A percentile compares a stretch with the other conserved stretches of the same genome.
Evolutionary conservation across 345 rosid species (phyloP).

Genomic region (Pugionium dolabratum): DNA sequence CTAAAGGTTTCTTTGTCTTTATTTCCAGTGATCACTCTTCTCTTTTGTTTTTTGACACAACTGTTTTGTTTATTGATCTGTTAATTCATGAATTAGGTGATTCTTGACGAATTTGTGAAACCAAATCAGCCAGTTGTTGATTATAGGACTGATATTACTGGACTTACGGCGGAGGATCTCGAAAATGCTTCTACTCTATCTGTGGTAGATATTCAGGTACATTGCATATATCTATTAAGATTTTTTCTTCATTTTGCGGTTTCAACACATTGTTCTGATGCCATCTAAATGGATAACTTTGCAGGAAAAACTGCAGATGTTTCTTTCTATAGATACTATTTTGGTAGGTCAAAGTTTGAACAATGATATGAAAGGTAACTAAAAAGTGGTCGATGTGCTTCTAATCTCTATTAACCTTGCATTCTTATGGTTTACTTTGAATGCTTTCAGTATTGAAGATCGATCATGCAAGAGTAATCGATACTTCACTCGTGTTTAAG

Average conservation of each 20-base stretch:
- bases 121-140: conserved; percentile 65
- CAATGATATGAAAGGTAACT: conserved; percentile 74
- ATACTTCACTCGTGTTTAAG: conserved; percentile 74
- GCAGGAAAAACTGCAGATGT: conserved; percentile 67
- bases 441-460: conserved; percentile 65
- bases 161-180: conserved; percentile 68
- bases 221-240: not conserved
- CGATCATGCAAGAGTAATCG: conserved; percentile 83
- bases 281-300: not conserved
- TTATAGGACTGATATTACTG: conserved; percentile 78
- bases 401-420: not conserved
- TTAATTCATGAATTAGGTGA: conserved; percentile 53
- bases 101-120: conserved; percentile 69
- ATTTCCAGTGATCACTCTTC: not conserved
- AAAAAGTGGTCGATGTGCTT: not conserved
- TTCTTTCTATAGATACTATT: conserved; percentile 62
- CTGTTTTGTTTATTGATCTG: not conserved
- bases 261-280: conserved; percentile 11
- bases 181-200: conserved; percentile 56
- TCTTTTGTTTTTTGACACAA: not conserved
- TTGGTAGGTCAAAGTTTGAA: conserved; percentile 81
- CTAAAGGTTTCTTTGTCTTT: conserved; percentile 48
- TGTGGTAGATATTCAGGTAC: conserved; percentile 60
- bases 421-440: conserved; percentile 21
- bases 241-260: not conserved